Evolutionary conservation across 257 asterid genomes (phyloP), one percentile per base, ranked within the genome.

Genomic region (Perilla frutescens): DNA sequence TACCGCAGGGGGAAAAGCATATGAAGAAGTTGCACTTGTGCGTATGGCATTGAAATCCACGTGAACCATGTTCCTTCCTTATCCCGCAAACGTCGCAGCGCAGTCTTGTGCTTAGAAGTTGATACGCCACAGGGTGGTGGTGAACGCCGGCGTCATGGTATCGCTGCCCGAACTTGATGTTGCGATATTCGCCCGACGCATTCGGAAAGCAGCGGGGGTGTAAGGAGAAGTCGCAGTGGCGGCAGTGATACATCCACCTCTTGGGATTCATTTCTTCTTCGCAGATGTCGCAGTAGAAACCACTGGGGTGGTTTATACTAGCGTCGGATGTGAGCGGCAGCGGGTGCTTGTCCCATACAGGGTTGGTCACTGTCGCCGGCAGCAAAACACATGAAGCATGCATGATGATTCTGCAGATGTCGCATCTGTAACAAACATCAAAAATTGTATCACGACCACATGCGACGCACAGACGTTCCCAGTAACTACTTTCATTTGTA

Each of bases 21-120:
- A 70, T 57, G 75, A 57, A 61, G 49, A 70, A 70, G 14, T 45
- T 29, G 26, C 75, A 70, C n/a, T 62, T 40, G 10, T 62, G 34
- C 0, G 56, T 2, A 0, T 5, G n/a, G 31, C 75, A 70, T 8
- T 56, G 56, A 29, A 70, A 70, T 32, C 75, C 66, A 31, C 11
- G 57, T 9, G 3, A 0, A 41, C 40, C 56, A 4, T 56, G 44
- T 3, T 39, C 9, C 51, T 37, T 43, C 15, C 51, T 44, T 5
- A 0, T 3, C 0, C 53, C 6, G 15, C 75, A 56, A 4, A 70
- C 47, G 41, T 44, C 47, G 43, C 66, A 70, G 3, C 8, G 34
- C 40, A 41, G 14, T 29, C 43, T 70, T 2, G 6, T 8, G 31
- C 32, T 43, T 1, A 70, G 12, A 20, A 26, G 40, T 4, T 29